Evolutionary conservation across 2,329 filamentous ascomycete species (phyloP), one percentile per base, ranked within the genome.

Genomic region (Fusarium multiceps): DNA sequence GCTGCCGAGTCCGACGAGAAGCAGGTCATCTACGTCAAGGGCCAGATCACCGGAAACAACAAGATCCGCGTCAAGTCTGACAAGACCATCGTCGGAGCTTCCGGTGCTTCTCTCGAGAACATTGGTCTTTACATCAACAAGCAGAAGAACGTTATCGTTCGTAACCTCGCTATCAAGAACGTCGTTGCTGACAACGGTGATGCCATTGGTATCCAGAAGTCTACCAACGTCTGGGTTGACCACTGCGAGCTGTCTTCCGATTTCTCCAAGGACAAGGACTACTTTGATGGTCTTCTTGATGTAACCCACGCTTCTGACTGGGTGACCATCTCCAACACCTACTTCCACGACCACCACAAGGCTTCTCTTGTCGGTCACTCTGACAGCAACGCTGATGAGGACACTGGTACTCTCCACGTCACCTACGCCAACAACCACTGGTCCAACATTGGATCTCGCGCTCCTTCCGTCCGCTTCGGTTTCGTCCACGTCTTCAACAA

Each of bases 391-490:
- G 79, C 74, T 20, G 78, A 71, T 45, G 86, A 89, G 74, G 90
- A 92, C 80, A 86, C 76, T 10, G 89, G 89, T 69, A 83, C 89
- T 75, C 82, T 92, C 47, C 86, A 82, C 75, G 82, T 92, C 57
- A 92, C 90, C 59, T 90, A 89, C 77, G 84, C 85, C 80, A 87
- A 90, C 83, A 92, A 92, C 85, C 83, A 87, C 82, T 91, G 84
- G 84, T 74, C 76, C 70, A 90, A 91, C 82, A 79, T 90, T 76
- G 88, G 90, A 83, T 89, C 86, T 10, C 89, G 90, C 58, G 82
- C 80, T 1, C 90, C 90, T 7, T 87, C 85, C 6, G 76, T 91
- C 77, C 88, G 89, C 71, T 92, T 92, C 80, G 90, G 89, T 28
- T 90, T 87, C 43, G 88, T 72, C 61, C 90, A 92, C 79, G 78